Base-by-base conservation (phyloP, 345 rosid genomes). In the Salix dunnii region DNA sequence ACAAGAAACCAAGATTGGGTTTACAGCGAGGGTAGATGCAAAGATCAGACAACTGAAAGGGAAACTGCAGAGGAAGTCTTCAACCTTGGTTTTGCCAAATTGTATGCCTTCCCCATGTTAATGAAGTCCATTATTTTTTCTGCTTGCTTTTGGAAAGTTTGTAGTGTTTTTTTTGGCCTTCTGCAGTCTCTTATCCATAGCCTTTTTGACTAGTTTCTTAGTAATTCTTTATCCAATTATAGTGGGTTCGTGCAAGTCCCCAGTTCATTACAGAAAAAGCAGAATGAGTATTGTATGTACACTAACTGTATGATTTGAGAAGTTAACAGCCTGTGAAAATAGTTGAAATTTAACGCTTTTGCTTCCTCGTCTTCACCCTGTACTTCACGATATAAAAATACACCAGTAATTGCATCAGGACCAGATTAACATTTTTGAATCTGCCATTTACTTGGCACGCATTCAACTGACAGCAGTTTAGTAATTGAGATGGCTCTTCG, bases 1-100 rank as follows among this genome's bases (percentile, higher is more conserved):
- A 77, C 93, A 96, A 81, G 87, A 86, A 85, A 96, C 99, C 16
- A 96, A 94, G 94, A 91, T 96, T 6, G 98, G 99, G 36, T 92
- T 96, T 86, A 82, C 97, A 1, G 98, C 93, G 7, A 86, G 98
- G 73, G 99, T 96, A 0, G 99, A 96, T 68, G 99, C 93, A 2
- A 94, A 92, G 85, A 96, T 96, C 72, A 91, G 99, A 76, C 90
- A 82, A 12, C 83, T 94, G 74, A 78, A 79, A 88, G 92, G 86
- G 69, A 91, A 55, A 88, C 62, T 96, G 86, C 87, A 90, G 63
- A 94, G 86, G 85, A 96, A 89, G 74, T 83, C 81, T 75, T 83
- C 90, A 6, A 63, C 91, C 42, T 36, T 82, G 3, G 66, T 75
- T 74, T 63, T 77, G 36, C 86, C 85, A 49, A 80, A 80, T n/a